Conservation (phyloP, 2,329 filamentous ascomycete genomes). For the Alternaria brassicicola region DNA sequence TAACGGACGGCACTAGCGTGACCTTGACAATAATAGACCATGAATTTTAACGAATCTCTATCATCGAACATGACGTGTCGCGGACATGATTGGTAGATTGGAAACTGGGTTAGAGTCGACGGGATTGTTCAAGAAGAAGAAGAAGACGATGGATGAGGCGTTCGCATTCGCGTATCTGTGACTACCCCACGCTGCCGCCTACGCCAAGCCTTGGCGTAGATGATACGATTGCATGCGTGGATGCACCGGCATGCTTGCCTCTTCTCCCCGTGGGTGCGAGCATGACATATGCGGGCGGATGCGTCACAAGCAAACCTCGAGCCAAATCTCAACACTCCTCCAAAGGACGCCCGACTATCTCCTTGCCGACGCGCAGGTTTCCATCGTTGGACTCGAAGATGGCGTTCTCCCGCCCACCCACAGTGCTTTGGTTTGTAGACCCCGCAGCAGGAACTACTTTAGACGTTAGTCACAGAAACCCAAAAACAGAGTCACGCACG, state of each 20-base stretch:
- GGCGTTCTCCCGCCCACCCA: constrained; percentile 6
- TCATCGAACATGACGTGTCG: background rate
- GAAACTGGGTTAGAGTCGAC: background rate
- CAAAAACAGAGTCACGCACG: constrained; percentile 29
- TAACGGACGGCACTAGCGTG: background rate
- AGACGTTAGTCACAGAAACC: constrained; percentile 35
- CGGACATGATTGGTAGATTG: background rate
- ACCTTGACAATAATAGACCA: background rate
- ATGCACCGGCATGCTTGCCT: constrained; percentile 18
- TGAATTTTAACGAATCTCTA: background rate
- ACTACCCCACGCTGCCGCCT: constrained; percentile 27
- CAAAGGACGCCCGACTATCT: background rate
- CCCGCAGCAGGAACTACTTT: constrained; percentile 27
- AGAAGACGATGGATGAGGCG: background rate
- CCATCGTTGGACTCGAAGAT: constrained; percentile 1
- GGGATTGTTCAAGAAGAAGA: background rate
- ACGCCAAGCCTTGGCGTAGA: constrained; percentile 25
- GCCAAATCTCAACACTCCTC: background rate
- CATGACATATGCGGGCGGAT: background rate
- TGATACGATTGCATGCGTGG: constrained; percentile 27
- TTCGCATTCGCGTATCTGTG: constrained; percentile 1
- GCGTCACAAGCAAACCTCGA: background rate
- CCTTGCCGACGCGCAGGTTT: background rate
- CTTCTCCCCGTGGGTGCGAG: background rate
- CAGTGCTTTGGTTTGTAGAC: constrained; percentile 10